Conservation (phyloP, 495 filamentous ascomycete genomes). For the Aspergillus conjunctus region DNA sequence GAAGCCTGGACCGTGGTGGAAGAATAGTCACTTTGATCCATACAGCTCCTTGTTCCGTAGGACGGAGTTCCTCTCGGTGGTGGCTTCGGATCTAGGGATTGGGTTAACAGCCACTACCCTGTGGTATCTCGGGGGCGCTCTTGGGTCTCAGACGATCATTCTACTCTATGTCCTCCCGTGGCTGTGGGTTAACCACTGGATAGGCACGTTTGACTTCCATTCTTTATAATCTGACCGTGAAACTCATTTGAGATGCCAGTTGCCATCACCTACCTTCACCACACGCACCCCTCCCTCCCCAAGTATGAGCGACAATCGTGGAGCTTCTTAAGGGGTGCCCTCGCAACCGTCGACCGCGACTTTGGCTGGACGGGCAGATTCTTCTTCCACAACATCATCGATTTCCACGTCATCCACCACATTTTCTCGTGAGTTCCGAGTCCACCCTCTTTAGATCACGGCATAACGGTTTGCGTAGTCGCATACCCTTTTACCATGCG, state of each 20-base stretch:
- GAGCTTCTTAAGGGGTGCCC: constrained; percentile 81
- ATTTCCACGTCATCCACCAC: constrained; percentile 88
- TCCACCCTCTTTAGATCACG: no score
- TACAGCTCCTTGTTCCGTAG: constrained; percentile 60
- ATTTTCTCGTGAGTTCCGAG: constrained; percentile 60
- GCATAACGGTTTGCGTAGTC: not conserved
- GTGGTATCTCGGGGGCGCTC: constrained; percentile 39
- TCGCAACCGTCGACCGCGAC: constrained; percentile 83
- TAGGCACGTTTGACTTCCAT: constrained; percentile 35
- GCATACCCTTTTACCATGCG: constrained; percentile 8
- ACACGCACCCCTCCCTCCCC: constrained; percentile 80
- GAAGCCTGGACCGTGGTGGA: constrained; percentile 37
- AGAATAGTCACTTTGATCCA: constrained; percentile 57
- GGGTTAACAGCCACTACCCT: constrained; percentile 41
- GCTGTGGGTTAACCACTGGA: constrained; percentile 61
- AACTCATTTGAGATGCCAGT: constrained; percentile 43
- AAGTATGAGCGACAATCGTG: constrained; percentile 74
- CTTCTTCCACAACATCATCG: constrained; percentile 84
- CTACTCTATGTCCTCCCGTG: constrained; percentile 56
- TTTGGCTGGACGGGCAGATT: constrained; percentile 83
- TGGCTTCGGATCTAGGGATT: constrained; percentile 59
- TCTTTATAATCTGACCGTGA: not conserved
- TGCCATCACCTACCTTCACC: constrained; percentile 83
- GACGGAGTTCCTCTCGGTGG: constrained; percentile 54
- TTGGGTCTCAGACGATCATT: constrained; percentile 51